Evolutionary conservation across 805 yeast genomes (phyloP).

Genomic region (Starmerella scarabaei): DNA sequence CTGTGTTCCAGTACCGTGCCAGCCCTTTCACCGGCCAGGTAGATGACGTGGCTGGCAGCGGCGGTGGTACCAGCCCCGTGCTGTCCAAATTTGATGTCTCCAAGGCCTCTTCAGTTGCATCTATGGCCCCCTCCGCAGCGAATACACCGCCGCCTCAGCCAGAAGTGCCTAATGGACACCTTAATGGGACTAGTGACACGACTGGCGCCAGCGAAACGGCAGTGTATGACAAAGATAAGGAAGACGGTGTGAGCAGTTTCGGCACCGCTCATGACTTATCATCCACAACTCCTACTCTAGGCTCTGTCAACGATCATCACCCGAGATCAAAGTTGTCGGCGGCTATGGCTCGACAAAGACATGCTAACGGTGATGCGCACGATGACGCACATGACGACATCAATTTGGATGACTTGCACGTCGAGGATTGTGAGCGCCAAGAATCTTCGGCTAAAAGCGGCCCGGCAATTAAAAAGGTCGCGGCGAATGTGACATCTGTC

Average conservation of each 20-base stretch:
- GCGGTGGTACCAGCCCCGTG: neutral
- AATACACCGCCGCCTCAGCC: neutral
- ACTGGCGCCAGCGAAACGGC: neutral
- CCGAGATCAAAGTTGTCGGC: neutral
- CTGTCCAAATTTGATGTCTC: slow-evolving; percentile 17
- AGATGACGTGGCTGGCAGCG: slow-evolving; percentile 4
- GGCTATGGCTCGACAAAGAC: neutral
- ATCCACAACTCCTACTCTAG: neutral
- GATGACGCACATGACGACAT: neutral
- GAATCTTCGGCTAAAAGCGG: slow-evolving; percentile 17
- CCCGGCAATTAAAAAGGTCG: slow-evolving; percentile 15
- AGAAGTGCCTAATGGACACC: neutral
- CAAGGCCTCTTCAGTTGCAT: slow-evolving; percentile 5
- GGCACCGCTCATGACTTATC: neutral
- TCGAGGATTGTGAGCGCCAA: neutral
- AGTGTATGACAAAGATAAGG: neutral
- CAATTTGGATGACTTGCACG: neutral
- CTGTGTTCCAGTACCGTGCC: slow-evolving; percentile 10
- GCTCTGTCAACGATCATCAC: neutral
- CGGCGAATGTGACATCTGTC: slow-evolving; percentile 22
- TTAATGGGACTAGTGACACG: neutral
- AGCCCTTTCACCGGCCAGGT: slow-evolving; percentile 18
- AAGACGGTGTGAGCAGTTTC: neutral
- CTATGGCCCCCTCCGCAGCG: neutral
- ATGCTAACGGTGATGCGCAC: neutral